phyloP scores from a whole-genome alignment of 495 filamentous ascomycete species.

The Xylaria venustula region DNA sequence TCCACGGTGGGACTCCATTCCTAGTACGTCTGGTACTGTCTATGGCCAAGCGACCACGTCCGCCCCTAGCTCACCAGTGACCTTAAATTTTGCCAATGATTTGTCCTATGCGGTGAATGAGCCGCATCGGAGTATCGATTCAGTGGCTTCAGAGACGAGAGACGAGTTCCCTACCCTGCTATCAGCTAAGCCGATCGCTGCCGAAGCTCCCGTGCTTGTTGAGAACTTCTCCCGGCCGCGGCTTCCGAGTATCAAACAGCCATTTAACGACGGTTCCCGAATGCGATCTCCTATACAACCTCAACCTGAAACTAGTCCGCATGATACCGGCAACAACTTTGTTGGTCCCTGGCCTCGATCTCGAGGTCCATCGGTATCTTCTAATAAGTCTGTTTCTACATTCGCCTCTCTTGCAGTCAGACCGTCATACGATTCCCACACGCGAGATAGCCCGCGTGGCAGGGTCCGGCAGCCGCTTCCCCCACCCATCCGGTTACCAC shows the following conservation, averaged over 20 bases:
- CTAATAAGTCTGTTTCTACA: conserved; percentile 44
- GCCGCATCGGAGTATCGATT: conserved; percentile 16
- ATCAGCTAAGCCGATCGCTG: conserved; percentile 23
- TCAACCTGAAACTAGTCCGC: conserved; percentile 28
- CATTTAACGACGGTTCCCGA: conserved; percentile 34
- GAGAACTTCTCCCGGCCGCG: conserved; percentile 56
- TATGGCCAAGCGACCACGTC: conserved; percentile 20
- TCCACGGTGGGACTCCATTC: conserved; percentile 46
- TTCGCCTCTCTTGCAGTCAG: conserved; percentile 38
- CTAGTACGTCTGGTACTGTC: conserved; percentile 13
- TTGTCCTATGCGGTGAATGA: conserved; percentile 26
- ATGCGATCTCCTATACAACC: conserved; percentile 27
- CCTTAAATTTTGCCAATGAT: conserved; percentile 16
- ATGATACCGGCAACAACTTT: conserved; percentile 27
- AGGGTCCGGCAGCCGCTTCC: conserved; percentile 22
- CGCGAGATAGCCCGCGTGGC: conserved; percentile 19
- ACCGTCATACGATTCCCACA: conserved; percentile 28
- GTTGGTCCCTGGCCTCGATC: conserved; percentile 35
- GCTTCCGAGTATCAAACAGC: conserved; percentile 45
- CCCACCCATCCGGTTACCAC: conserved; percentile 21
- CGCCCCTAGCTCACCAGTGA: conserved; percentile 20
- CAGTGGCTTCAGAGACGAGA: conserved; percentile 21
- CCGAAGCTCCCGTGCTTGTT: conserved; percentile 28
- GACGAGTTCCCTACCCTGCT: conserved; percentile 29
- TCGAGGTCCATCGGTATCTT: conserved; percentile 46